These are phyloP conservation scores for Aureobasidium sp. DNA, from an alignment of 2,329 filamentous ascomycete genomes.

Conservation along the genomic window DNA sequence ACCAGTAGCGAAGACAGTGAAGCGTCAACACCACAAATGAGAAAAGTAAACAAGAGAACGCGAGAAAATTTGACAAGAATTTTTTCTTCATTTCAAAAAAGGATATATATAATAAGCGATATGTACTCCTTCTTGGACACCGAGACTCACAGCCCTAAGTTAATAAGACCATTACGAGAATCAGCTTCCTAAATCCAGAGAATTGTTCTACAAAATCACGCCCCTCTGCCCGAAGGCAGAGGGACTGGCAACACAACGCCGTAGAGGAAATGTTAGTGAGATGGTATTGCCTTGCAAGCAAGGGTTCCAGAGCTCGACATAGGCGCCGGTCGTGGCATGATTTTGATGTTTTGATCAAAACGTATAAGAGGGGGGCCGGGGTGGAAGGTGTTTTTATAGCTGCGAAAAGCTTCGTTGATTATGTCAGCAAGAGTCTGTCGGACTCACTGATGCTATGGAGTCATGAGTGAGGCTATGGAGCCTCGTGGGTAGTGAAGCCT, in stretches of 20 bases:
- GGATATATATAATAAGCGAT: constrained; percentile 14
- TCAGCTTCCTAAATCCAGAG: constrained; percentile 59
- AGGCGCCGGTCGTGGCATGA: constrained; percentile 62
- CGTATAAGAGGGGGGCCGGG: constrained; percentile 32
- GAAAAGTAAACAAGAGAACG: too few species aligned
- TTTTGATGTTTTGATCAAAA: constrained; percentile 52
- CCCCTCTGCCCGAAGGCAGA: constrained; percentile 34
- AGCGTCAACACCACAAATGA: too few species aligned
- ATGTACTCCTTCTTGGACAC: constrained; percentile 66
- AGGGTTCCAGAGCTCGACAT: constrained; percentile 28
- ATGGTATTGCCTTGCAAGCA: constrained; percentile 18
- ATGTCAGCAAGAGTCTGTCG: not conserved
- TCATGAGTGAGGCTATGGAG: too few species aligned
- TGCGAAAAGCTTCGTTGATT: not conserved
- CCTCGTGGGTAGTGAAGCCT: too few species aligned
- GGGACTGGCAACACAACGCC: constrained; percentile 63
- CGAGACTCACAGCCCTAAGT: constrained; percentile 61
- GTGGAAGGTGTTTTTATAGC: not conserved
- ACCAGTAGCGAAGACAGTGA: too few species aligned
- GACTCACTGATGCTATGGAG: too few species aligned
- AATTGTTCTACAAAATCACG: constrained; percentile 57
- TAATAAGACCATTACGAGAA: constrained; percentile 60
- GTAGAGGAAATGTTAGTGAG: constrained; percentile 32
- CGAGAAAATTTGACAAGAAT: too few species aligned
- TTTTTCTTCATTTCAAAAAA: not conserved